Evolutionary conservation across 1,284 basidiomycete genomes (phyloP).

Genomic region (Salmacisia buchloeana): DNA sequence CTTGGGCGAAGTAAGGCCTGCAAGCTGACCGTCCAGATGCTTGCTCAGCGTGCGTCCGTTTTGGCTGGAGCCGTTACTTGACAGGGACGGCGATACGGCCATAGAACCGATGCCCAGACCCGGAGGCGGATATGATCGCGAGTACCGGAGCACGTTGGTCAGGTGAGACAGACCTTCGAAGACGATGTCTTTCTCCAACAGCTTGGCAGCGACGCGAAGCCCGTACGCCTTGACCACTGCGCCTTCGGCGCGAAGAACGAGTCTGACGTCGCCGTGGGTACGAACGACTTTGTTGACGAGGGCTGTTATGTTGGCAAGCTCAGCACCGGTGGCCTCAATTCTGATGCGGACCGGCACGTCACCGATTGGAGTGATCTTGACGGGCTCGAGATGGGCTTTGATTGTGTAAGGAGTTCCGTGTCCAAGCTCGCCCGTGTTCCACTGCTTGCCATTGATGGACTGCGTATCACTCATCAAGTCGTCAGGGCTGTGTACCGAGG

Average conservation of each 20-base stretch:
- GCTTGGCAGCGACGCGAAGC: background rate
- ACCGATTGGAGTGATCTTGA: background rate
- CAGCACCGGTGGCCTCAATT: background rate
- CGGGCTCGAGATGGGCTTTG: background rate
- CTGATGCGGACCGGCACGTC: background rate
- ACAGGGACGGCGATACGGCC: background rate
- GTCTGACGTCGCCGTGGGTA: background rate
- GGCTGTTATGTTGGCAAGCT: background rate
- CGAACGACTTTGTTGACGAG: slow-evolving; percentile 8
- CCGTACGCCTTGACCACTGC: background rate
- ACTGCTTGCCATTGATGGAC: background rate
- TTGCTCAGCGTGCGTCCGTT: too few relatives aligned
- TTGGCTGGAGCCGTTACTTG: too few relatives aligned
- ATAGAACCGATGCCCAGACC: background rate
- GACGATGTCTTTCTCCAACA: background rate
- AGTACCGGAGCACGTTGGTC: background rate
- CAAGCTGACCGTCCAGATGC: too few relatives aligned
- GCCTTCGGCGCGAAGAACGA: background rate
- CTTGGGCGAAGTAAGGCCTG: too few relatives aligned
- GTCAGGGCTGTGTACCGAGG: background rate
- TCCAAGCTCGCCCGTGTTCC: background rate
- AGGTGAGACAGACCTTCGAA: slow-evolving; percentile 4
- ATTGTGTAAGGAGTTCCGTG: background rate
- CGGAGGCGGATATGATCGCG: background rate
- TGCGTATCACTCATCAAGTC: too few relatives aligned